phyloP scores from a whole-genome alignment of 148 eudicot species.

The Talinum fruticosum region DNA sequence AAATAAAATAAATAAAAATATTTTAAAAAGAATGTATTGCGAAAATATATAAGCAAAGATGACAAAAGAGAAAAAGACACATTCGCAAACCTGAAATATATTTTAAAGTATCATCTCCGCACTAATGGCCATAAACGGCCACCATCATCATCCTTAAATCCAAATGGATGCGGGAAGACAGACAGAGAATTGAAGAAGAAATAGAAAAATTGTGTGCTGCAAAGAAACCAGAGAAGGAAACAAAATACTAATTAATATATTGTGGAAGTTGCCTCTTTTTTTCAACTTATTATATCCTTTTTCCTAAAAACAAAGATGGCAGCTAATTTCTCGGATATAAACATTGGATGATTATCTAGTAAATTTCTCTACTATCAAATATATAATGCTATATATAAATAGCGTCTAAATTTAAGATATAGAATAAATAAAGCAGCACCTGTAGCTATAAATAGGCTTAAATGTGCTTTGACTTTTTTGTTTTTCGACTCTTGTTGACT shows the following conservation, averaged over 20 bases:
- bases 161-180: not conserved
- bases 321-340: not conserved
- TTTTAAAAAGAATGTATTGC: too few species aligned
- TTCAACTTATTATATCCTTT: not conserved
- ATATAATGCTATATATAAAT: not conserved
- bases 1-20: too few species aligned
- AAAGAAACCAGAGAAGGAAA: too few species aligned
- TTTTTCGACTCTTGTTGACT: conserved; percentile 3
- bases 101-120: not conserved
- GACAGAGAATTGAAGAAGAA: not conserved
- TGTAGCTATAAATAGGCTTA: not conserved
- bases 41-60: too few species aligned
- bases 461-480: not conserved
- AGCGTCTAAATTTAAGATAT: not conserved
- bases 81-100: not conserved
- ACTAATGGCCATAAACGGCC: not conserved
- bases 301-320: not conserved
- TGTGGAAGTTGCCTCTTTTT: too few species aligned
- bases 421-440: not conserved
- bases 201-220: not conserved
- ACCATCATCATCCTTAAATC: not conserved
- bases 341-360: not conserved
- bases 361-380: not conserved
- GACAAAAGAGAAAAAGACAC: not conserved
- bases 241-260: too few species aligned